Evolutionary conservation across 371 early-diverging fungal genomes (phyloP), one percentile per base, ranked within the genome.

Genomic region (Lichtheimia ramosa): DNA sequence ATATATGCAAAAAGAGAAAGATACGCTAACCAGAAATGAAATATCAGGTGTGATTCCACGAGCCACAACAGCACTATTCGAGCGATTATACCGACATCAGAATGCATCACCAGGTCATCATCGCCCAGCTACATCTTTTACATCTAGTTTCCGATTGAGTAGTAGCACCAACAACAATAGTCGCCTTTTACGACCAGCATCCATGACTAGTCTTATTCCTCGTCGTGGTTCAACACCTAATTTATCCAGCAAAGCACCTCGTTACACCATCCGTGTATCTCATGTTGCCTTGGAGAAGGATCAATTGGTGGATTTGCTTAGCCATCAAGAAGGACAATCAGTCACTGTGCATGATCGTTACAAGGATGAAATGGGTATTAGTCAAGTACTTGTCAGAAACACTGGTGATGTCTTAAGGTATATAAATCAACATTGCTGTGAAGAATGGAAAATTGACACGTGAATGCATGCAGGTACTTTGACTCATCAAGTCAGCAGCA

Each of bases 221-320:
- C 62, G 64, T n/a, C 68, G 57, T 41, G 58, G 58, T 15, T 62
- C 63, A 13, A 56, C 43, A 23, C 51, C 55, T 16, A 39, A 55
- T 48, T 25, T 49, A 20, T 39, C 51, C 18, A 49, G 16, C 39
- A 43, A 51, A 61, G 15, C 54, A 43, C 51, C 51, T 27, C 58
- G 63, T 8, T 77, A 75, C 56, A 67, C 71, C 27, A 69, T 83
- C 7, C 68, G 59, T 28, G 71, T 79, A 12, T 77, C 85, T 53
- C 93, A 87, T 71, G 65, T 93, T 12, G 97, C 96, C 68, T 77
- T 98, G 21, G 95, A 98, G 75, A 96, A 97, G 66, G 98, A 99
- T 69, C 89, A 91, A 43, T 73, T 94, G 25, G 82, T 85, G 23
- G 93, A 94, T 75, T 77, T 94, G 28, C 72, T 92, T 40, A 62